Conservation (phyloP, 2,329 filamentous ascomycete species). For the Didymellaceae sp. region DNA sequence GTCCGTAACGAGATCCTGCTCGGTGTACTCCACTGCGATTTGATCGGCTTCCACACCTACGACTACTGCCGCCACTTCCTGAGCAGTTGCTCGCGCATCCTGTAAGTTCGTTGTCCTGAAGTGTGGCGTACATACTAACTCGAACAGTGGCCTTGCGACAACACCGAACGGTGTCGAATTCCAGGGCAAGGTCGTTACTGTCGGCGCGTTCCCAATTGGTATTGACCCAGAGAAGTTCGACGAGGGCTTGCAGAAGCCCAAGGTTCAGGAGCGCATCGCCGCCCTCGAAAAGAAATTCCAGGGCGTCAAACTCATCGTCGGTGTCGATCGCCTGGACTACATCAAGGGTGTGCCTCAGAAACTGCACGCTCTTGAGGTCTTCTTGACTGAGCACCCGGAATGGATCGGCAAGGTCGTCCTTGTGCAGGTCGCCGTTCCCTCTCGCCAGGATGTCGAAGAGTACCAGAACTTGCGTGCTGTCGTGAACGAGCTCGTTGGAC, state of each 20-base stretch:
- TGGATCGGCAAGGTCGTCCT: constrained; percentile 98
- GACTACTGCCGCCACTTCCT: constrained; percentile 98
- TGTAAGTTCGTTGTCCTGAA: constrained; percentile 59
- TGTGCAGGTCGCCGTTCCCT: constrained; percentile 94
- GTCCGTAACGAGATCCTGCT: constrained; percentile 87
- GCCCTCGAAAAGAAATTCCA: constrained; percentile 89
- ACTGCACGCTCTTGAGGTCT: constrained; percentile 93
- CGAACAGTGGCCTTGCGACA: constrained; percentile 67
- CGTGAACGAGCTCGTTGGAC: constrained; percentile 94
- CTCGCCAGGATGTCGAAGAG: constrained; percentile 93
- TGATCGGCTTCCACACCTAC: constrained; percentile 98
- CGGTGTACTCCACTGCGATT: constrained; percentile 88
- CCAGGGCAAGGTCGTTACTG: constrained; percentile 84
- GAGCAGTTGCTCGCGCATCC: constrained; percentile 92
- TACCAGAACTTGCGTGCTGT: constrained; percentile 96
- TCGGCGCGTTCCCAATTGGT: constrained; percentile 95
- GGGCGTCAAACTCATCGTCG: constrained; percentile 94
- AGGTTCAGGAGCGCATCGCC: constrained; percentile 86
- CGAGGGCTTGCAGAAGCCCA: constrained; percentile 82
- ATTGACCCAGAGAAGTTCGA: constrained; percentile 98
- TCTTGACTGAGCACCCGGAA: constrained; percentile 94
- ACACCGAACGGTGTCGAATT: constrained; percentile 94
- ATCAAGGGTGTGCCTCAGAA: constrained; percentile 99
- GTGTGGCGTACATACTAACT: constrained; percentile 10
- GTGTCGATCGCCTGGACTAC: constrained; percentile 95